These are phyloP conservation scores for Xylaria palmicola DNA, from an alignment of 495 filamentous ascomycete species.

Conservation along the genomic window DNA sequence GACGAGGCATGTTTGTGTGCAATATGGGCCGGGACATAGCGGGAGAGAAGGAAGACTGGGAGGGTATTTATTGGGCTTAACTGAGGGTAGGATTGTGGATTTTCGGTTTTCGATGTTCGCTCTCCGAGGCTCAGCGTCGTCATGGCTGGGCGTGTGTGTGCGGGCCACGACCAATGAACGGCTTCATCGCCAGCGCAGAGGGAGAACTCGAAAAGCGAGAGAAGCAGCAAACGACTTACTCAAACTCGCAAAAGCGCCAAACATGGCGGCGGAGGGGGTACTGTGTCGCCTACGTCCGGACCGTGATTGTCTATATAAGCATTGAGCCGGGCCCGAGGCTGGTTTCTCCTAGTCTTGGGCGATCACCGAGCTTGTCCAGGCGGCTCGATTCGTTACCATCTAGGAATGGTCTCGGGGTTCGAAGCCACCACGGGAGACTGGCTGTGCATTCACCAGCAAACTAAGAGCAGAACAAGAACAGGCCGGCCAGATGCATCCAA, in stretches of 20 bases:
- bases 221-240: conserved; percentile 28
- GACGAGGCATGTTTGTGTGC: neutral
- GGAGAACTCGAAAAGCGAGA: neutral
- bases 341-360: too few relatives aligned
- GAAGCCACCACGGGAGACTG: neutral
- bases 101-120: too few relatives aligned
- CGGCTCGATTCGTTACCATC: neutral
- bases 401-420: neutral
- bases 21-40: neutral
- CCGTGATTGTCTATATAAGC: neutral
- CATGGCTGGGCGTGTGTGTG: conserved; percentile 3
- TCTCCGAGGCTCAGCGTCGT: neutral
- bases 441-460: neutral
- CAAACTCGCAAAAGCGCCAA: conserved; percentile 33
- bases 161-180: conserved; percentile 4
- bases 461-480: neutral
- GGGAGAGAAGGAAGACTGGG: neutral
- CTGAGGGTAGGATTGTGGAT: neutral
- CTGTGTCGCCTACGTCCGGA: neutral
- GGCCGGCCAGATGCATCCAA: neutral
- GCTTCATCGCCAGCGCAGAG: neutral
- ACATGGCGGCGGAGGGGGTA: conserved; percentile 25
- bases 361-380: neutral
- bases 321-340: neutral
- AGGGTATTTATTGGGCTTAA: neutral